These are phyloP conservation scores for Austropuccinia psidii DNA, from an alignment of 1,284 basidiomycete genomes.

Conservation along the genomic window DNA sequence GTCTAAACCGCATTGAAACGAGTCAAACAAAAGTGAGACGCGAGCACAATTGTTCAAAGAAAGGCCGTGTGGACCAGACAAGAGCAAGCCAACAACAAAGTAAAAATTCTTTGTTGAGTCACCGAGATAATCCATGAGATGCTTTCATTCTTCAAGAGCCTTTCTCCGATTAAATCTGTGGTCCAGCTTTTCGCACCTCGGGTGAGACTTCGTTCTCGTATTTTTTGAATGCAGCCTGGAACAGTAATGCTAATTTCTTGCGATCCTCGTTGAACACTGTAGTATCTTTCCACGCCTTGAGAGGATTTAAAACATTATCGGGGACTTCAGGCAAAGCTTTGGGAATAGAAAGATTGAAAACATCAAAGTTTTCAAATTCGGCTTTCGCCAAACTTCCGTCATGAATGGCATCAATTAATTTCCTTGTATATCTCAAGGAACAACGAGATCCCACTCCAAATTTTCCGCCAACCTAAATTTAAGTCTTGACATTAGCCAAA, in stretches of 20 bases:
- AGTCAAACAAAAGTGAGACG: too few species aligned
- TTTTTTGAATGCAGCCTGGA: constrained; percentile 79
- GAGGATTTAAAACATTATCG: constrained; percentile 76
- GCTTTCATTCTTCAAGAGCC: too few species aligned
- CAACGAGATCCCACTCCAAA: constrained; percentile 42
- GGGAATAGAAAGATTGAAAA: constrained; percentile 58
- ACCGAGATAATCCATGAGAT: too few species aligned
- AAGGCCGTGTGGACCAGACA: too few species aligned
- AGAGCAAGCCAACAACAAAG: too few species aligned
- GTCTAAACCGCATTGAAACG: too few species aligned
- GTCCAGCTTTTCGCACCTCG: constrained; percentile 71
- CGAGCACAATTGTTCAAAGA: too few species aligned
- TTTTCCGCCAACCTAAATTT: constrained; percentile 24
- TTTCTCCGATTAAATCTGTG: constrained; percentile 45
- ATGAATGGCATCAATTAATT: constrained; percentile 95
- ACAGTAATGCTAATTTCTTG: constrained; percentile 79
- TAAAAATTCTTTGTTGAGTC: too few species aligned
- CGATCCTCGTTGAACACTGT: constrained; percentile 77
- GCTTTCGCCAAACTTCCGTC: constrained; percentile 78
- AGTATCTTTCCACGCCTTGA: constrained; percentile 73
- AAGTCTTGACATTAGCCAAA: neutral
- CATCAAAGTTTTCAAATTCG: constrained; percentile 71
- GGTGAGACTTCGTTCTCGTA: constrained; percentile 75
- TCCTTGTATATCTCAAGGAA: constrained; percentile 62
- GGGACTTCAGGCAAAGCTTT: constrained; percentile 73